Evolutionary conservation across 2,329 filamentous ascomycete genomes (phyloP), one percentile per base, ranked within the genome.

Genomic region (Alternaria triticimaculans): DNA sequence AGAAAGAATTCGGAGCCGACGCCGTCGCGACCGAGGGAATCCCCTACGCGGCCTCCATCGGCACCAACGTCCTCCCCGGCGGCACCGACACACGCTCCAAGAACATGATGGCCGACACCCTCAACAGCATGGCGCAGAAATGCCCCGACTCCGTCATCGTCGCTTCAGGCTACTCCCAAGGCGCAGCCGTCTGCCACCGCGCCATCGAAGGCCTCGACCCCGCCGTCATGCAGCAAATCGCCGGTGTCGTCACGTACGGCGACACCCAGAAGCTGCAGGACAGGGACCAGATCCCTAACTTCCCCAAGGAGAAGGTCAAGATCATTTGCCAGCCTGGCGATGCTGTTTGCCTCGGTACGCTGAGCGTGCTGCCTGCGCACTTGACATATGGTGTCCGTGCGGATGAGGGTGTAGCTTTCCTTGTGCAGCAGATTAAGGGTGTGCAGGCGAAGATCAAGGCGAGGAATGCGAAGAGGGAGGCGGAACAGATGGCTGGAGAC

Each of bases 241-340:
- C 79, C 0, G 82, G 78, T 8, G 82, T 82, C 2, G 77, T 84
- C 7, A 76, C 82, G 12, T 84, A 83, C 62, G 85, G 77, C 23
- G 83, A 85, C 61, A 85, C 84, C 3, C 80, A 84, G 67, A 81
- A 80, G 57, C 62, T 62, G 54, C 76, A 78, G 63, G 74, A 81
- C 50, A 78, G 80, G 10, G 74, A 77, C 30, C 79, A 82, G 65
- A 77, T 84, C n/a, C 66, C 77, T 6, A 69, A 73, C 26, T 83
- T 82, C 67, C 78, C 80, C n/a, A 68, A 76, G 51, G 76, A 75
- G 2, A 82, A 85, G 68, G 79, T 81, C 5, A 80, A 84, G 68
- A 83, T 85, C 20, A 82, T 84, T 41, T 88, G 86, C 63, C 81
- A 84, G 28, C 49, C 66, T 4, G 85, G 83, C 0, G 86, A 88